These are phyloP conservation scores for Plenodomus biglobosus DNA, from an alignment of 2,329 filamentous ascomycete species.

Conservation along the genomic window DNA sequence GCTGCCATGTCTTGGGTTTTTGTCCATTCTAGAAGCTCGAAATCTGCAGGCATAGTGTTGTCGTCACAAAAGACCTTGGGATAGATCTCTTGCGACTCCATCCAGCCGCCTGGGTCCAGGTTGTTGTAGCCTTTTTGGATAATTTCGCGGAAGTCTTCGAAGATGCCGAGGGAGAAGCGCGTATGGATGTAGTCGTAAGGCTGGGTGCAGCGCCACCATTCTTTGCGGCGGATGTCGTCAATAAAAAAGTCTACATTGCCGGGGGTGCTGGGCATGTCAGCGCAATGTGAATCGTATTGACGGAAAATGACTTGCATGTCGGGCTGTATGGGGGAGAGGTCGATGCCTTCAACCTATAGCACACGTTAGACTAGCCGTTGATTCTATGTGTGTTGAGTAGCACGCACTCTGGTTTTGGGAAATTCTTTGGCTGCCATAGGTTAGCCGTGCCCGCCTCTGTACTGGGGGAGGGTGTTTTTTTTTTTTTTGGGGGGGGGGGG, in stretches of 20 bases:
- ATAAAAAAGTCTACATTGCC: conserved; percentile 74
- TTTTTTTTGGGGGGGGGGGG: no score
- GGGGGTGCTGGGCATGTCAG: conserved; percentile 52
- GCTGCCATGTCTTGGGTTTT: conserved; percentile 48
- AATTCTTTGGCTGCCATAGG: conserved; percentile 35
- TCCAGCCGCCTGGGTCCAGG: conserved; percentile 59
- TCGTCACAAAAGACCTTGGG: conserved; percentile 56
- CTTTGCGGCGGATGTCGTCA: conserved; percentile 63
- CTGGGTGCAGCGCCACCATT: conserved; percentile 56
- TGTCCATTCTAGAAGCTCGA: conserved; percentile 54
- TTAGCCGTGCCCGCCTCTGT: conserved; percentile 23
- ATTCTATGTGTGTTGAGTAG: neutral
- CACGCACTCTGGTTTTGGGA: conserved; percentile 35
- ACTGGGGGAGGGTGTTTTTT: no score
- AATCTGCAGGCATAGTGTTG: conserved; percentile 53
- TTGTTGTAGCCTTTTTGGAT: conserved; percentile 56
- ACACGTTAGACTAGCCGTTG: neutral
- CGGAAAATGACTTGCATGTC: conserved; percentile 29
- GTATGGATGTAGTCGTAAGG: conserved; percentile 63
- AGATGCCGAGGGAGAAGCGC: conserved; percentile 59
- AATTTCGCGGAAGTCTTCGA: conserved; percentile 59
- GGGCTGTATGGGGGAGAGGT: conserved; percentile 47
- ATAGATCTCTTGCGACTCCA: conserved; percentile 48
- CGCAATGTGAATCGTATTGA: neutral
- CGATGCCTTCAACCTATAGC: conserved; percentile 47